Evolutionary conservation across 345 rosid genomes (phyloP).

Genomic region (Bruguiera parviflora): DNA sequence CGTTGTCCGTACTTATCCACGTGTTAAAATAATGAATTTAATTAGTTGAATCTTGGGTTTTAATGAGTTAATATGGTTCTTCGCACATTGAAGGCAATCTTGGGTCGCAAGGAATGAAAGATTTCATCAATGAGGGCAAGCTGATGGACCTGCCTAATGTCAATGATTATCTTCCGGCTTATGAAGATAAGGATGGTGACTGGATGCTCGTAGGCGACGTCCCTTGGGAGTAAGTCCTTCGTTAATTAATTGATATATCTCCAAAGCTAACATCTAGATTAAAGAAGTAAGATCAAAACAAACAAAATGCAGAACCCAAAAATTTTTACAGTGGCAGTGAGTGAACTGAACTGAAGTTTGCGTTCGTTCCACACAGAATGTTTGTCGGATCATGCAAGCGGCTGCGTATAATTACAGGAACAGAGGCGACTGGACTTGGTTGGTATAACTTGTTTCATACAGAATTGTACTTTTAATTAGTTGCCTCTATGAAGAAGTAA

Average conservation of each 20-base stretch:
- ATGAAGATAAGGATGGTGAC: constrained; percentile 93
- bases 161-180: constrained; percentile 81
- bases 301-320: not conserved
- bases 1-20: too few relatives aligned
- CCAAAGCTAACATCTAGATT: not conserved
- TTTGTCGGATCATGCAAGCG: constrained; percentile 88
- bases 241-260: not conserved
- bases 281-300: not conserved
- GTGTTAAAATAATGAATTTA: too few relatives aligned
- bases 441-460: constrained; percentile 9
- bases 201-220: constrained; percentile 98
- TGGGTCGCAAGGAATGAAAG: constrained; percentile 82
- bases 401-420: constrained; percentile 82
- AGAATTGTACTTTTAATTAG: not conserved
- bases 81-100: constrained; percentile 38
- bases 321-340: not conserved
- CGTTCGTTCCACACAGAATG: constrained; percentile 50
- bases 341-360: not conserved
- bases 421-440: constrained; percentile 81
- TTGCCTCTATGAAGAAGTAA: too few relatives aligned
- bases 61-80: too few relatives aligned
- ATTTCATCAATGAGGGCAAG: constrained; percentile 72
- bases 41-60: too few relatives aligned
- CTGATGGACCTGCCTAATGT: constrained; percentile 59
- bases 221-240: constrained; percentile 74